These are phyloP conservation scores for Jatropha podagrica DNA, from an alignment of 441 rosid genomes.

Conservation along the genomic window DNA sequence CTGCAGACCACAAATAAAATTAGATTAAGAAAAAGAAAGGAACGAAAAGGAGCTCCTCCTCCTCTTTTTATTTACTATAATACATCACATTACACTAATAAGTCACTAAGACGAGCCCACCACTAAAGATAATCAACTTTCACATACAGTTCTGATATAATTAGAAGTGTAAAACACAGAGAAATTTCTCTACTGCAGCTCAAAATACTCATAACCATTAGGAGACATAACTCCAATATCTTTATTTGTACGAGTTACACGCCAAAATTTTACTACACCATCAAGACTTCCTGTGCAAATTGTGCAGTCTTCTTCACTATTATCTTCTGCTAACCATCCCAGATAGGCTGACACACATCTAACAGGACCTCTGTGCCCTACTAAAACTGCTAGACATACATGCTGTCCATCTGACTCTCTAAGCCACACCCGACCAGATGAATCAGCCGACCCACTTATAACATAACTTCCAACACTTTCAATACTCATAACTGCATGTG, in stretches of 20 bases:
- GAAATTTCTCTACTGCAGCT: conserved; percentile 21
- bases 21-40: not conserved
- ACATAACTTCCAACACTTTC: conserved; percentile 35
- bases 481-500: conserved; percentile 51
- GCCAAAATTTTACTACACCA: conserved; percentile 53
- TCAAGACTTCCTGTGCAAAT: conserved; percentile 53
- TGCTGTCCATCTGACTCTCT: conserved; percentile 41
- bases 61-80: not conserved
- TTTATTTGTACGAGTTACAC: conserved; percentile 23
- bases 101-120: too few relatives aligned
- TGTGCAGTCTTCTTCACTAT: conserved; percentile 36
- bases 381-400: conserved; percentile 35
- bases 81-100: too few relatives aligned
- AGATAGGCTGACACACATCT: conserved; percentile 34
- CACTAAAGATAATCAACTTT: not conserved
- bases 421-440: conserved; percentile 43
- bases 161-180: not conserved
- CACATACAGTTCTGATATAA: not conserved
- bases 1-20: not conserved
- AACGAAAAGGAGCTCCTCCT: not conserved
- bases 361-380: conserved; percentile 45
- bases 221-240: conserved; percentile 15
- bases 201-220: conserved; percentile 29
- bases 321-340: conserved; percentile 27
- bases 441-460: conserved; percentile 48